Base-by-base conservation (phyloP, 2,329 filamentous ascomycete species). In the Cytospora schulzeri region DNA sequence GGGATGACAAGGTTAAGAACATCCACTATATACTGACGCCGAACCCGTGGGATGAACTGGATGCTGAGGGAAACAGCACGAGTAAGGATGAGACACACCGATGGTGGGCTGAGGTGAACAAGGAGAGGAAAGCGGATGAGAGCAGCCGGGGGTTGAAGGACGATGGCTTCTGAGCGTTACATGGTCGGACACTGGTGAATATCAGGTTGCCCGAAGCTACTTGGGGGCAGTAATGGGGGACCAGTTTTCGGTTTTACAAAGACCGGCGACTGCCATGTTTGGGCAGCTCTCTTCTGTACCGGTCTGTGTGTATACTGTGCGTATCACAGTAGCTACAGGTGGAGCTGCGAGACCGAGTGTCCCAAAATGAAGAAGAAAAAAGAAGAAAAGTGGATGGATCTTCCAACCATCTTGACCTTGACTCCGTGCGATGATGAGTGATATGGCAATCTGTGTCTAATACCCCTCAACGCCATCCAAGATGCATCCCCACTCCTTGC, bases 11-110 rank as follows among this genome's bases (percentile, higher is more conserved):
- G 50, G 83, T 88, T 57, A 87, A 85, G 77, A 87, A 86, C 69
- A 73, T 88, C 7, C 86, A 88, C 71, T 88, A 85, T 66, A 87
- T 88, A 54, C 72, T 88, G 26, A 81, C 78, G 45, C 85, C 85
- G 0, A 88, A 88, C 75, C 86, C 86, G 2, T 88, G 86, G 86
- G 79, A 85, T 52, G 80, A 85, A 74, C 67, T 81, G 33, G 76
- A 81, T 52, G 76, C 70, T 2, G 69, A 76, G 17, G 82, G 82
- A 2, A 73, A 78, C 45, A 80, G 76, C 72, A 77, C 72, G 0
- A 80, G 81, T 41, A 75, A 72, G 4, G 80, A 82, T 1, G 80
- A 80, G 72, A 80, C 79, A 14, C 83, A 87, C 67, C 73, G 72
- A 57, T 88, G 85, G 85, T 88, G 85, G 85, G 75, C 79, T 19